Evolutionary conservation across 2,329 filamentous ascomycete species (phyloP), one percentile per base, ranked within the genome.

Genomic region (Fonsecaea monophora): DNA sequence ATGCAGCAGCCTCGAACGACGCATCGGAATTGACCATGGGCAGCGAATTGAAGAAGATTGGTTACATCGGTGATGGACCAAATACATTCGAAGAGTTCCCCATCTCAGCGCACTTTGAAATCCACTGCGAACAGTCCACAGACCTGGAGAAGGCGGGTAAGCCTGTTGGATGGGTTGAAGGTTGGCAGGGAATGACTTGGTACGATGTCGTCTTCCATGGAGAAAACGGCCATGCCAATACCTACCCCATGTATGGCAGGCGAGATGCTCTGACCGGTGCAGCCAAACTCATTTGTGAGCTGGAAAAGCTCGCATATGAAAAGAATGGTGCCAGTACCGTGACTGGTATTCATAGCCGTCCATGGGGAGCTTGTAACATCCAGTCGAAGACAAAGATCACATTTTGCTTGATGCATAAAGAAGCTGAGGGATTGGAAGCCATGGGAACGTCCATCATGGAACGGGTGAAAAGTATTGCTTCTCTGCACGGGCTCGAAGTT

Each of bases 81-180:
- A 85, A 85, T 30, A 67, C 78, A 53, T 80, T 79, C 65, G 77
- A 81, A 1, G 80, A 83, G 65, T 85, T 84, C 15, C 89, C 89
- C 0, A 87, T 94, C 78, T 89, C 86, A n/a, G 91, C 90, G 0
- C 91, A 94, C 76, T 94, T 94, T 73, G 91, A 94, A 76, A 82
- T 94, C 9, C 92, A 95, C 74, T 94, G 94, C 60, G 92, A 96
- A 76, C 92, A 96, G 76, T 91, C 91, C 0, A 90, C 91, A 0
- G 86, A 92, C 37, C 83, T 96, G 0, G 88, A 94, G 73, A 83
- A 83, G n/a, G 82, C 85, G 30, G 79, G 83, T 30, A 84, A 88
- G 71, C 87, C 88, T 61, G 84, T 94, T 59, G 89, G 89, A 21
- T 84, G 91, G 6, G 91, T 94, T 5, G 85, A 85, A 38, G 90